Conservation (phyloP, 1,284 basidiomycete species). For the Termitomyces sp. region DNA sequence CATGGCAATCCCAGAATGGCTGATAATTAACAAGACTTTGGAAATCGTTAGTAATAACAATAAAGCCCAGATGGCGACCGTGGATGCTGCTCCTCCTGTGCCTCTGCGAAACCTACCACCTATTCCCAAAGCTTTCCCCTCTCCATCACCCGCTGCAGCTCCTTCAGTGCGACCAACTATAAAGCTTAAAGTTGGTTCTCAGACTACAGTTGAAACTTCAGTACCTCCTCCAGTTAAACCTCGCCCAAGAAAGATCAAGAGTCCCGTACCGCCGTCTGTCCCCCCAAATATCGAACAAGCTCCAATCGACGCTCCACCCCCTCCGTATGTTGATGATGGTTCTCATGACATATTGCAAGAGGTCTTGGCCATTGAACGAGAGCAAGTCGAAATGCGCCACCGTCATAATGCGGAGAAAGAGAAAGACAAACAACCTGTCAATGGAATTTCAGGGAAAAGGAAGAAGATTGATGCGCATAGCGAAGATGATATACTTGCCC, state of each 20-base stretch:
- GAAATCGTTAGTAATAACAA: slow-evolving; percentile 31
- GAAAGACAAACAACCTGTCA: slow-evolving; percentile 27
- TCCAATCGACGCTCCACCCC: slow-evolving; percentile 49
- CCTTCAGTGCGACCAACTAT: slow-evolving; percentile 47
- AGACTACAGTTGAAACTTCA: slow-evolving; percentile 24
- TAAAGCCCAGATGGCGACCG: slow-evolving; percentile 24
- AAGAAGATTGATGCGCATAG: slow-evolving; percentile 44
- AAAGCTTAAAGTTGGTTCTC: slow-evolving; percentile 45
- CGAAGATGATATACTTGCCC: slow-evolving; percentile 55
- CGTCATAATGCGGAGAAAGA: slow-evolving; percentile 30
- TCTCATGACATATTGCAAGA: slow-evolving; percentile 75
- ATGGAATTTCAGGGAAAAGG: slow-evolving; percentile 41
- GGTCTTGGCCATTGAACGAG: slow-evolving; percentile 73
- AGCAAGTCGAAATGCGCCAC: slow-evolving; percentile 48
- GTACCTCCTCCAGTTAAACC: slow-evolving; percentile 33
- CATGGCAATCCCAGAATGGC: slow-evolving; percentile 50
- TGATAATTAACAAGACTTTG: slow-evolving; percentile 72
- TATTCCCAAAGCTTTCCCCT: slow-evolving; percentile 26
- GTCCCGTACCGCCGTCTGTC: slow-evolving; percentile 16
- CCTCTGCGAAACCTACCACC: slow-evolving; percentile 25
- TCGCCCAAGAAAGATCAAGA: slow-evolving; percentile 35
- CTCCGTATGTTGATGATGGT: slow-evolving; percentile 67
- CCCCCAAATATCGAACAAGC: slow-evolving; percentile 19
- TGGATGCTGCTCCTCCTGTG: slow-evolving; percentile 22
- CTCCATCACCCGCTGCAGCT: slow-evolving; percentile 24